Evolutionary conservation across 495 filamentous ascomycete genomes (phyloP).

Genomic region (Echria macrotheca): DNA sequence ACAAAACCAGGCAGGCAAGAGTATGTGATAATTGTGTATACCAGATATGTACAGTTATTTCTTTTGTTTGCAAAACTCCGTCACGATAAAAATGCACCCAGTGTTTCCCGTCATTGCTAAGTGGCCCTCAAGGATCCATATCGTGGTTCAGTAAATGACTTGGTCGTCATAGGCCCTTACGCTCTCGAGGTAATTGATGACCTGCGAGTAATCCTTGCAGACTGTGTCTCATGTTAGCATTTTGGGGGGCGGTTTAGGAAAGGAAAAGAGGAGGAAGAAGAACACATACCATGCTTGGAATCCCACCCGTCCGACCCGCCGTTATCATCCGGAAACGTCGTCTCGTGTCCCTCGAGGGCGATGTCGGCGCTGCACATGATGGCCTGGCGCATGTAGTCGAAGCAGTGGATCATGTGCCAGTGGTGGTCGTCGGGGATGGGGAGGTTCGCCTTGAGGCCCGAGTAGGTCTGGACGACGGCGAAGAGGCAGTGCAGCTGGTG

Average conservation of each 20-base stretch:
- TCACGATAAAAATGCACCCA: too few species aligned
- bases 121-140: too few species aligned
- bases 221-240: constrained; percentile 22
- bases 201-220: constrained; percentile 36
- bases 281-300: constrained; percentile 36
- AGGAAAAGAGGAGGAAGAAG: background rate
- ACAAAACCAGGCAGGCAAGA: too few species aligned
- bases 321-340: constrained; percentile 42
- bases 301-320: constrained; percentile 45
- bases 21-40: too few species aligned
- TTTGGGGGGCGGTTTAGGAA: background rate
- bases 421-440: constrained; percentile 42
- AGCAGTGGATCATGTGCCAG: constrained; percentile 48
- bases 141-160: constrained; percentile 36
- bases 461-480: constrained; percentile 42
- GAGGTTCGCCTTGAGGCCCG: constrained; percentile 32
- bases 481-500: constrained; percentile 46
- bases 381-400: constrained; percentile 43
- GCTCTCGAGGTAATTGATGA: constrained; percentile 36
- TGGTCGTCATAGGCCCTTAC: constrained; percentile 45
- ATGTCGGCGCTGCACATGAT: constrained; percentile 44
- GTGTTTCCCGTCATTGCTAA: too few species aligned
- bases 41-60: too few species aligned
- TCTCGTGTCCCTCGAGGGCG: constrained; percentile 38
- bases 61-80: too few species aligned